Conservation (phyloP, 1,139 yeast genomes). For the Geotrichum candidum region DNA sequence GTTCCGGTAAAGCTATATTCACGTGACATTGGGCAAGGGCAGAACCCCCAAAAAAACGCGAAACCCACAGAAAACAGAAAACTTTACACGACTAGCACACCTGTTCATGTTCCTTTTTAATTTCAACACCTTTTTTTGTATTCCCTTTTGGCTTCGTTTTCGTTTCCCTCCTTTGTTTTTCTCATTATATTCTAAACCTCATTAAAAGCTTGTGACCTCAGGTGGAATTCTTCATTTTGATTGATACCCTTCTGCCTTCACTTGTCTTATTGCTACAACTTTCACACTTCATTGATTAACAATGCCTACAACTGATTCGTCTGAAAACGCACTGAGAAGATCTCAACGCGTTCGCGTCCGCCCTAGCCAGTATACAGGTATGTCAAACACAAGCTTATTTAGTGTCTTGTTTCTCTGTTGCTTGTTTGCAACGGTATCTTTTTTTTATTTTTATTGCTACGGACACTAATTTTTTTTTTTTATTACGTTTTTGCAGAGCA, state of each 20-base stretch:
- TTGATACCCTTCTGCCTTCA: not conserved
- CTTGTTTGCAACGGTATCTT: not conserved
- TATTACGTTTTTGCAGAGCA: slow-evolving; percentile 2
- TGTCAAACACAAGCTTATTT: not conserved
- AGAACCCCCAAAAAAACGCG: not conserved
- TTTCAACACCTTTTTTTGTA: not conserved
- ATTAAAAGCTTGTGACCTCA: not conserved
- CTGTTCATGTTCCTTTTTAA: not conserved
- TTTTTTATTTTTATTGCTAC: not conserved
- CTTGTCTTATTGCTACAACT: not conserved
- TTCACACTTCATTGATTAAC: not conserved
- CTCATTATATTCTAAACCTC: not conserved
- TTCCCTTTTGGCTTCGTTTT: not conserved
- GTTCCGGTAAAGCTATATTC: not conserved
- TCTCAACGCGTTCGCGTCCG: slow-evolving; percentile 10
- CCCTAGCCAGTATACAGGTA: slow-evolving; percentile 7
- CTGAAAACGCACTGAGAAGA: not conserved
- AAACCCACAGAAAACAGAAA: not conserved
- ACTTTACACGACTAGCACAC: not conserved
- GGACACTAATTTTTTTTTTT: not conserved
- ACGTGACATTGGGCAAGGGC: not conserved
- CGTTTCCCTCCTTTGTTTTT: not conserved
- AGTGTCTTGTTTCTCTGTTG: not conserved
- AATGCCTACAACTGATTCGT: not conserved
- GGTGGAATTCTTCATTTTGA: not conserved